Percentiles rank a stretch among this genome's conserved stretches.
These are phyloP conservation scores for Ulmus americana DNA, from an alignment of 331 rosid genomes.

Conservation along the genomic window DNA sequence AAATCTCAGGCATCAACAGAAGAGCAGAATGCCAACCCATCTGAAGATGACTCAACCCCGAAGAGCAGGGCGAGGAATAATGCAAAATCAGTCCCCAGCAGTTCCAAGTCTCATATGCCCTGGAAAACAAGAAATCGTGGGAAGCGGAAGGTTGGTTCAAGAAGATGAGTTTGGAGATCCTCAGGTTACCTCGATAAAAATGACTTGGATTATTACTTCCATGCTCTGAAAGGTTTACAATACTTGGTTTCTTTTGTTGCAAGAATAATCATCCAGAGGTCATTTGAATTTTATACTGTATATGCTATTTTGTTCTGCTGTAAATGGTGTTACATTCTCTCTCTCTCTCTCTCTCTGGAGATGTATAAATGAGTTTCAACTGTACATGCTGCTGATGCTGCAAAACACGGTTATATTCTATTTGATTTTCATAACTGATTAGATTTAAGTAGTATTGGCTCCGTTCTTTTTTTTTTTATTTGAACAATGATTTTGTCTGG, in stretches of 20 bases:
- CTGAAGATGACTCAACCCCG: constrained; percentile 23
- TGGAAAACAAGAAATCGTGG: constrained; percentile 40
- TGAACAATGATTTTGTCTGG: too few relatives aligned
- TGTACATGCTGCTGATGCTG: constrained; percentile 24
- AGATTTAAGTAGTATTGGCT: not conserved
- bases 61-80: constrained; percentile 10
- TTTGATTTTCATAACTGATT: constrained; percentile 1
- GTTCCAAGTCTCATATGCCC: constrained; percentile 30
- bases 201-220: not conserved
- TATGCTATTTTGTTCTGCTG: constrained; percentile 24
- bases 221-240: not conserved
- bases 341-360: not conserved
- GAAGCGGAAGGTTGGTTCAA: constrained; percentile 34
- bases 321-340: constrained; percentile 10
- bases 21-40: constrained; percentile 21
- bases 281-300: constrained; percentile 14
- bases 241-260: not conserved
- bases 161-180: constrained; percentile 22
- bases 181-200: constrained; percentile 24
- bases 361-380: constrained; percentile 4
- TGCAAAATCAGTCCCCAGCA: constrained; percentile 23
- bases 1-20: constrained; percentile 24
- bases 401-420: not conserved
- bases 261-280: not conserved
- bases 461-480: not conserved